Conservation (phyloP, 164 flowering plant species). For the Hamamelis virginiana region DNA sequence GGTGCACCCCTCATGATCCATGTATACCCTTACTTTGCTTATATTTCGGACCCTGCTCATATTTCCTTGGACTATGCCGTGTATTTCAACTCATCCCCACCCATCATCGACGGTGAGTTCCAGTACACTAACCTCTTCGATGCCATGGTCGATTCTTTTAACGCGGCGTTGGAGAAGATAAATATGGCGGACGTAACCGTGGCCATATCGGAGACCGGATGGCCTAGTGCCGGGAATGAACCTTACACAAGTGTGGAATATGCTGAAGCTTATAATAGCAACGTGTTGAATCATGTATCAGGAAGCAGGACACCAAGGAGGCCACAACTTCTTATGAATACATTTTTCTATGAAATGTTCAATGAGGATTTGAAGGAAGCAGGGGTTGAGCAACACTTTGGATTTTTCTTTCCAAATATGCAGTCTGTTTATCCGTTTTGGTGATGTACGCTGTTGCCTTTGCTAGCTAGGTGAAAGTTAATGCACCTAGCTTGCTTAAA, state of each 20-base stretch:
- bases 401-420: too few species aligned
- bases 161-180: constrained; percentile 28
- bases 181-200: constrained; percentile 4
- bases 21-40: constrained; percentile 35
- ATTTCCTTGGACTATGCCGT: constrained; percentile 7
- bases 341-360: constrained; percentile 26
- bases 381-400: too few species aligned
- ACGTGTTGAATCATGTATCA: constrained; percentile 12
- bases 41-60: constrained; percentile 5
- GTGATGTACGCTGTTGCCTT: too few species aligned
- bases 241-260: constrained; percentile 10
- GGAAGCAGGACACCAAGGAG: constrained; percentile 25
- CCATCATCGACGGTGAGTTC: constrained; percentile 20
- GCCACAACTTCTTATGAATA: constrained; percentile 2
- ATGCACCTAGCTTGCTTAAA: too few species aligned
- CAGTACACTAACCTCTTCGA: constrained; percentile 26
- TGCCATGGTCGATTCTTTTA: constrained; percentile 34
- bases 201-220: constrained; percentile 30
- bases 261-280: constrained; percentile 21
- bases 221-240: constrained; percentile 34
- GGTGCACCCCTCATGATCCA: constrained; percentile 18
- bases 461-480: too few species aligned
- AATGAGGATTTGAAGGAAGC: constrained; percentile 29
- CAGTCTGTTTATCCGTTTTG: too few species aligned
- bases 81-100: background rate